Base-by-base conservation (phyloP, 345 rosid species). In the Pseudoturritis turrita region DNA sequence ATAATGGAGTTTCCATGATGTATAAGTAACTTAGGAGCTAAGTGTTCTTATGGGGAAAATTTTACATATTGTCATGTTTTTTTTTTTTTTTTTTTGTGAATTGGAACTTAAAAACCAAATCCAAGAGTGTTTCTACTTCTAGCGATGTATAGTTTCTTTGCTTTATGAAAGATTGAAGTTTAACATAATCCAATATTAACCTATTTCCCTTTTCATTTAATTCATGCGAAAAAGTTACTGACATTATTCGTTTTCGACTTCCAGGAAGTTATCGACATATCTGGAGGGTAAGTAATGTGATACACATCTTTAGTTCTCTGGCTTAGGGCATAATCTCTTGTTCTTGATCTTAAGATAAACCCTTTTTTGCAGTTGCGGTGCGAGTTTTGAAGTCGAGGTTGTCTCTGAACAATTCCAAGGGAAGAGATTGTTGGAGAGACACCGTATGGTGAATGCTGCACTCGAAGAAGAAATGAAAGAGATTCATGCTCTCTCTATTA, bases 401-500 rank as follows among this genome's bases (percentile, higher is more conserved):
- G 96, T 86, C 3, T 86, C 93, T 0, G 89, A 84, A 59, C 83
- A 87, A 59, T 94, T 94, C 10, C 83, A 89, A 78, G 98, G 96
- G 80, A 94, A 94, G 89, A 80, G 96, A 76, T 69, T 94, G 83
- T 79, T 94, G 39, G 98, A 88, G 73, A 87, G 98, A 84, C 97
- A 89, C 63, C 80, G 97, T 39, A 70, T 88, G 66, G 97, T 91
- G 61, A 94, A 94, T 49, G 83, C 86, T 39, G 93, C 96, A 11
- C 79, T 94, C 25, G 90, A 83, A 62, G 95, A 84, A 82, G 98
- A 91, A 80, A 85, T 94, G 96, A 87, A 91, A 74, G 74, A 94
- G 81, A 94, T 94, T 65, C 99, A 94, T 70, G 97, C 99, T 36
- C 91, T 91, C 44, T 94, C 99, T 14, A 94, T 94, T 3, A 88